Conservation (phyloP, 352 stramenopile species). For the Globisporangium acanthophoron region DNA sequence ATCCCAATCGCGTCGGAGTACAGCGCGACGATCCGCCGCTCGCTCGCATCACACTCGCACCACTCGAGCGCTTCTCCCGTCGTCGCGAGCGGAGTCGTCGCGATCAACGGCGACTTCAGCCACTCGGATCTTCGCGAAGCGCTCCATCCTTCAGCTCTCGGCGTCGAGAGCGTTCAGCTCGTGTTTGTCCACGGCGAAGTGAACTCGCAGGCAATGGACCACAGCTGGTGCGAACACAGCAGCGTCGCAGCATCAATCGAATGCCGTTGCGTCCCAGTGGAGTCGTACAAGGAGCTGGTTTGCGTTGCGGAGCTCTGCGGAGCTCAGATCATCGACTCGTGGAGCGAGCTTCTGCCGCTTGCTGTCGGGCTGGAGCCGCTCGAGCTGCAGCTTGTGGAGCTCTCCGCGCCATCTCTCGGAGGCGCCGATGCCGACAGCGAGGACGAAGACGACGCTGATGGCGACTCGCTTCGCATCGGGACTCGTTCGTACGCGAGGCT, state of each 20-base stretch:
- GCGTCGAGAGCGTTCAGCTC: not conserved
- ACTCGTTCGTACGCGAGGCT: not conserved
- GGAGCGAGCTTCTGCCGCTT: conserved; percentile 5
- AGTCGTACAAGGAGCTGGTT: conserved; percentile 4
- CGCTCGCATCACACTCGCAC: not conserved
- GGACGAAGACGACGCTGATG: not conserved
- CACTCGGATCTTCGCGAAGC: not conserved
- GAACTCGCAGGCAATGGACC: conserved; percentile 6
- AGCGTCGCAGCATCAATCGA: not conserved
- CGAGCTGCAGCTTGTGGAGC: conserved; percentile 5
- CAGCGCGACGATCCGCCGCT: not conserved
- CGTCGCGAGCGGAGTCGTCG: conserved; percentile 2
- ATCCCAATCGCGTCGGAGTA: not conserved
- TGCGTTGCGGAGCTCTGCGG: conserved; percentile 6
- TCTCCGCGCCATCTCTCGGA: not conserved
- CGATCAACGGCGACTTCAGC: conserved; percentile 6
- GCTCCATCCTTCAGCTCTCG: not conserved
- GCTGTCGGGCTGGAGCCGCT: conserved; percentile 1
- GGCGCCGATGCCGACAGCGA: not conserved
- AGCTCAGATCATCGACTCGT: conserved; percentile 10
- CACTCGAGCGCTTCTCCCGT: too few species aligned
- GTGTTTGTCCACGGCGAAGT: conserved; percentile 11
- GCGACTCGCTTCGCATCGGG: not conserved
- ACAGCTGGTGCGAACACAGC: not conserved
- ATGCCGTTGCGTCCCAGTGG: not conserved